A percentile compares a stretch with the other conserved stretches of the same genome.
These are phyloP conservation scores for Alternaria alternata DNA, from an alignment of 2,329 filamentous ascomycete genomes.

Conservation along the genomic window DNA sequence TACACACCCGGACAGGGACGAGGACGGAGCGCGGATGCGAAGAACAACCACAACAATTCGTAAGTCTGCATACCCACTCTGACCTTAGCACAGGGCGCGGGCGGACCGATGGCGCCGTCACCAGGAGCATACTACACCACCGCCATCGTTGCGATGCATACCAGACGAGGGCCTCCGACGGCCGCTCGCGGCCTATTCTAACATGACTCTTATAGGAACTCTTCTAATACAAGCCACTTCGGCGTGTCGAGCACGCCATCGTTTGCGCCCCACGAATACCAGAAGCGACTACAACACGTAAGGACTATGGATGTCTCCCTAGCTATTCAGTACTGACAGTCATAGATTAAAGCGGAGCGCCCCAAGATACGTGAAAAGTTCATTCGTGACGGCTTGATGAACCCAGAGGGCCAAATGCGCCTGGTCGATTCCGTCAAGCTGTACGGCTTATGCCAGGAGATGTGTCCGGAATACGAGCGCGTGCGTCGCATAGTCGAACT, in stretches of 20 bases:
- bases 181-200: conserved; percentile 36
- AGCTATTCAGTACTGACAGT: conserved; percentile 18
- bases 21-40: conserved; percentile 10
- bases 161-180: conserved; percentile 15
- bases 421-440: conserved; percentile 68
- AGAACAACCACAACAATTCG: conserved; percentile 14
- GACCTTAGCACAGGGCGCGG: conserved; percentile 19
- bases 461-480: conserved; percentile 71
- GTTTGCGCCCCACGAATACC: conserved; percentile 33
- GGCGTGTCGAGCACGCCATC: conserved; percentile 32
- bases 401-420: conserved; percentile 66
- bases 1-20: conserved; percentile 17
- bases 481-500: conserved; percentile 69
- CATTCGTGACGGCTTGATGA: conserved; percentile 41
- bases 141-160: conserved; percentile 4
- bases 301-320: conserved; percentile 1
- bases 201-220: conserved; percentile 20
- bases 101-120: conserved; percentile 17
- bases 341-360: conserved; percentile 53
- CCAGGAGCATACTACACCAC: conserved; percentile 12
- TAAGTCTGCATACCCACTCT: conserved; percentile 18
- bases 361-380: conserved; percentile 50
- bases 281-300: conserved; percentile 37
- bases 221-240: conserved; percentile 9
- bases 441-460: conserved; percentile 67